Evolutionary conservation across 345 rosid genomes (phyloP), one percentile per base, ranked within the genome.

Genomic region (Tarenaya hassleriana): DNA sequence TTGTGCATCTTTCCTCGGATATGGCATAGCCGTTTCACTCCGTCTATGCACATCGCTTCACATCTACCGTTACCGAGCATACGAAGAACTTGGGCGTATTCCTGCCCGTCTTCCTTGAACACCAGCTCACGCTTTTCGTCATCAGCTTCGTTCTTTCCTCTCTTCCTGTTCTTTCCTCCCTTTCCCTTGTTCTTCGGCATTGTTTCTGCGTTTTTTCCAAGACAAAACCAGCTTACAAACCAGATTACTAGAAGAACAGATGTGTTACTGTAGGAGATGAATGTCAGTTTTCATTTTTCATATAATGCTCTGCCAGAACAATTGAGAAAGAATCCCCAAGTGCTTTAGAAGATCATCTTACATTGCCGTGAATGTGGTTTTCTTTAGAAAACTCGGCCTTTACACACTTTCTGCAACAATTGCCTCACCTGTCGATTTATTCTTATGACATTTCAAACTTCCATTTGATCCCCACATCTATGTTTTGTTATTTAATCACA

Each of bases 171-270:
- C 85, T 82, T 82, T 62, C 90, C 90, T 73, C 90, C 90, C 76
- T 82, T 82, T 67, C 90, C 90, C 73, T 82, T 82, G 62, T 82
- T 82, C 83, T 82, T 82, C 60, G 90, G 90, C 86, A 82, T 82
- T 50, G 44, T 64, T 40, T 27, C 72, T 66, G 55, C 12, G n/a
- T n/a, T n/a, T n/a, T n/a, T n/a, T n/a, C n/a, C n/a, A n/a, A n/a
- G n/a, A n/a, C n/a, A 8, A 57, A 48, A 20, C 38, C 29, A 24
- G 5, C 29, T 24, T 1, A 44, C 41, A 58, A 34, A 10, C 41
- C 51, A 41, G 34, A 5, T 0, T 38, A 46, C 13, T 31, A 7
- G 7, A 24, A 34, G 37, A 7, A 33, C 34, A 50, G 27, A 52
- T 53, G n/a, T 8, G 3, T 2, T 53, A 10, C 13, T 20, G 31